Evolutionary conservation across 306 rosid genomes (phyloP).

Genomic region (Castanopsis chinensis): DNA sequence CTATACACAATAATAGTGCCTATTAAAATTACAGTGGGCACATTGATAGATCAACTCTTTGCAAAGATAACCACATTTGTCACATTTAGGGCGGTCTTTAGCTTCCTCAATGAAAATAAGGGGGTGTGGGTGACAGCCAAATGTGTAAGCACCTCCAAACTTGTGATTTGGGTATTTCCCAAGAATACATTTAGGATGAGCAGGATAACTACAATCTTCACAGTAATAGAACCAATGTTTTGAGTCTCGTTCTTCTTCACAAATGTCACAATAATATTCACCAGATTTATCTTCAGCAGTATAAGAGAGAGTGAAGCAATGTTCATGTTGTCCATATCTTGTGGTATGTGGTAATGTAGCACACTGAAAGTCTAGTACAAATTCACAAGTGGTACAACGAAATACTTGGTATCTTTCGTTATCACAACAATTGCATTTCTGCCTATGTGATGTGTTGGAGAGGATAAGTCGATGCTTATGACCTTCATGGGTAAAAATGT

Average conservation of each 20-base stretch:
- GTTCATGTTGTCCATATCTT: neutral
- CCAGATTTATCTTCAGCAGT: neutral
- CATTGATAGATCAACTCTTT: too few species aligned
- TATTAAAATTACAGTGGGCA: too few species aligned
- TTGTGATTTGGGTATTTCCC: too few species aligned
- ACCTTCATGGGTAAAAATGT: neutral
- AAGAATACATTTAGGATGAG: too few species aligned
- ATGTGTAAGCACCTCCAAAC: too few species aligned
- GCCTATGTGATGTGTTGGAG: accelerated
- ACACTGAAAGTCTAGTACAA: neutral
- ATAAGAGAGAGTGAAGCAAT: neutral
- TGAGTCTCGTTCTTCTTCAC: too few species aligned
- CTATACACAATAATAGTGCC: too few species aligned
- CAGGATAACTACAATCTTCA: too few species aligned
- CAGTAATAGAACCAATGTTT: too few species aligned
- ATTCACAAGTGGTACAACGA: neutral
- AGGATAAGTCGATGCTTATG: neutral
- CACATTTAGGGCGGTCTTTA: too few species aligned
- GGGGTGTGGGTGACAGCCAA: too few species aligned
- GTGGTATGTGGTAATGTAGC: neutral
- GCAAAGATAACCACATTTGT: accelerated
- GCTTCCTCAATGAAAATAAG: too few species aligned
- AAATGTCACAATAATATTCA: neutral
- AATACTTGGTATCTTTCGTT: accelerated
- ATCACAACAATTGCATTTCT: neutral